Evolutionary conservation across 2,329 filamentous ascomycete species (phyloP), one percentile per base, ranked within the genome.

Genomic region (Ceratocystis harringtonii): DNA sequence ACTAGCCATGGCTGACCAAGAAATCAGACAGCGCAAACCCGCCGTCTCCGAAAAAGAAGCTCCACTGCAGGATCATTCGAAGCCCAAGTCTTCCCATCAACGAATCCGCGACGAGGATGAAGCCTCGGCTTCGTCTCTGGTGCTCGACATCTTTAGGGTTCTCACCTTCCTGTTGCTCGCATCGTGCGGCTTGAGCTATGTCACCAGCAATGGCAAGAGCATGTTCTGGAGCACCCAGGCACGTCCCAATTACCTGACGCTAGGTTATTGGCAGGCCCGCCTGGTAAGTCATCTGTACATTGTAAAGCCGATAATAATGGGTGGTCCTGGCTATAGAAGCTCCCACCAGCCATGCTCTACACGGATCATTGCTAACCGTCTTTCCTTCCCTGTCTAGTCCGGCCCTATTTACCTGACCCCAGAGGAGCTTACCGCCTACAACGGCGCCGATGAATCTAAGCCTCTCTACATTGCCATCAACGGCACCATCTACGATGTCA

Each of bases 391-490:
- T 73, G 75, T 69, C 65, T 69, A 84, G 81, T 72, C 74, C 67
- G 79, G 80, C 1, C 88, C 90, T 15, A 68, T 89, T 62, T 78
- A 81, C 72, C 80, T 97, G 48, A 96, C 90, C 0, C 87, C 88
- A 66, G 78, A 80, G 22, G 80, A 96, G 74, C 85, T 99, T 61
- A 74, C 81, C 58, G 74, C 78, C 62, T 95, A 88, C 80, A 86
- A 95, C 76, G 95, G 94, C 76, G 81, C 78, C 66, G 85, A 96
- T 75, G 78, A 85, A 8, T 74, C 76, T 6, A 84, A 87, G 67
- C 94, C 94, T 5, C 84, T 97, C 74, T 95, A 96, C 78, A 82
- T 99, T 65, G 90, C 91, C 68, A 85, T 99, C 71, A 92, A 94
- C 78, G 87, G 88, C 72, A 89, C 84, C 66, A 89, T 95, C 76